Evolutionary conservation across 176 grass and related monocot genomes (phyloP).

Genomic region (Neostapfia colusana): DNA sequence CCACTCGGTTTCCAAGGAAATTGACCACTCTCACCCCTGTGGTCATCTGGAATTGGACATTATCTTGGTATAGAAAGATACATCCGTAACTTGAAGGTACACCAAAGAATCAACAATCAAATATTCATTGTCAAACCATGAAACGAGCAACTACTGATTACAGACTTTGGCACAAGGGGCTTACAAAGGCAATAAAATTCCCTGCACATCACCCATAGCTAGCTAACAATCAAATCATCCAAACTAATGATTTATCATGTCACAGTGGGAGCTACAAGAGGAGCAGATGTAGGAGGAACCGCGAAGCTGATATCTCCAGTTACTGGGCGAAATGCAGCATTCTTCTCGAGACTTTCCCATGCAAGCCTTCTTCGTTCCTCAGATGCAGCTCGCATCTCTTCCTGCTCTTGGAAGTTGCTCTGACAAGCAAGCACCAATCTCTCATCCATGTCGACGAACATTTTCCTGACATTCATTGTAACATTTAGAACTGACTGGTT

Average conservation of each 20-base stretch:
- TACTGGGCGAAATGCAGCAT: slow-evolving; percentile 52
- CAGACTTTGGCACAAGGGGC: slow-evolving; percentile 40
- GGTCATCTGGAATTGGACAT: slow-evolving; percentile 31
- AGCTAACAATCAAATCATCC: slow-evolving; percentile 37
- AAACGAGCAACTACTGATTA: slow-evolving; percentile 53
- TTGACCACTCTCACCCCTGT: neutral
- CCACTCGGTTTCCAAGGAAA: slow-evolving; percentile 18
- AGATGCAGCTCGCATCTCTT: slow-evolving; percentile 53
- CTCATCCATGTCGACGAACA: slow-evolving; percentile 90
- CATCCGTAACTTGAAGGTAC: slow-evolving; percentile 37
- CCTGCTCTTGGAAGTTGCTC: slow-evolving; percentile 81
- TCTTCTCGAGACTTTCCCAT: slow-evolving; percentile 83
- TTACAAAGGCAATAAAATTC: slow-evolving; percentile 50
- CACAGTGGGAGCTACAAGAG: slow-evolving; percentile 62
- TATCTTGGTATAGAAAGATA: slow-evolving; percentile 38
- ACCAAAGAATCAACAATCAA: slow-evolving; percentile 49
- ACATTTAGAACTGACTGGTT: slow-evolving; percentile 87
- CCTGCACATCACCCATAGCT: slow-evolving; percentile 32
- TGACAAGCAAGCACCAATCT: slow-evolving; percentile 76
- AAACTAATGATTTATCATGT: slow-evolving; percentile 46
- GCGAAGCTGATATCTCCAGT: slow-evolving; percentile 53
- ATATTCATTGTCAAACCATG: slow-evolving; percentile 36
- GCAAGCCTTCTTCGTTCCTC: slow-evolving; percentile 80
- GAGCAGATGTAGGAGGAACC: slow-evolving; percentile 52
- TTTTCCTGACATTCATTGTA: slow-evolving; percentile 88